Conservation (phyloP, 495 filamentous ascomycete species). For the Podospora fimiseda region DNA sequence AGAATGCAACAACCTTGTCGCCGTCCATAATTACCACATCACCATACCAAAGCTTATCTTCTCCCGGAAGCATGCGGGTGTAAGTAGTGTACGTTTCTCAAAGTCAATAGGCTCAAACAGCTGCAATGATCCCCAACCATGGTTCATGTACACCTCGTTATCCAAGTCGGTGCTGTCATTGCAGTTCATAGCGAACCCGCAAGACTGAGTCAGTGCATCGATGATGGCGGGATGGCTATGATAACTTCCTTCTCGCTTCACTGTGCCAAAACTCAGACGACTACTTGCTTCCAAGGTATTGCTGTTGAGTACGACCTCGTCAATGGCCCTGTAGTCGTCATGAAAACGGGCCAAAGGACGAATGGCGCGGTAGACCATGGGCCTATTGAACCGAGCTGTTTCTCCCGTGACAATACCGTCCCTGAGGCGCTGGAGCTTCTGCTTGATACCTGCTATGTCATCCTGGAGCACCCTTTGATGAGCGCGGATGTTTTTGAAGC, state of each 20-base stretch:
- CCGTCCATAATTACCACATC: constrained; percentile 38
- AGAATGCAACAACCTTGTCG: constrained; percentile 25
- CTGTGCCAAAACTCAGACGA: constrained; percentile 51
- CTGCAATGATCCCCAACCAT: constrained; percentile 55
- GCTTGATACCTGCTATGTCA: constrained; percentile 27
- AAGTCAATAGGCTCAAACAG: constrained; percentile 57
- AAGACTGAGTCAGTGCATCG: constrained; percentile 53
- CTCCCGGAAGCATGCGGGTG: constrained; percentile 41
- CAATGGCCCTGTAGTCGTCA: constrained; percentile 55
- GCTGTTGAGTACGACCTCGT: constrained; percentile 63
- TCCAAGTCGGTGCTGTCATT: constrained; percentile 56
- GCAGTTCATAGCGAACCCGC: constrained; percentile 68
- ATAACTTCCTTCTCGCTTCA: constrained; percentile 43
- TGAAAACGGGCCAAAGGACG: neutral
- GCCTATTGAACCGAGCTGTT: neutral
- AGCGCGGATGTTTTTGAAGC: neutral
- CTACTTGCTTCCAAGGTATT: constrained; percentile 58
- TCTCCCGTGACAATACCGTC: neutral
- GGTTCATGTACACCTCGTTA: constrained; percentile 55
- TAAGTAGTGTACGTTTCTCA: constrained; percentile 54
- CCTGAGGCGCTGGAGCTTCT: neutral
- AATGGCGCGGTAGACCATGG: neutral
- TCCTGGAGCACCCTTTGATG: constrained; percentile 19
- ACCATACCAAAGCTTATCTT: constrained; percentile 30
- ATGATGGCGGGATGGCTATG: constrained; percentile 61